These are phyloP conservation scores for Trichoderma sp. DNA, from an alignment of 2,329 filamentous ascomycete genomes.

Conservation along the genomic window DNA sequence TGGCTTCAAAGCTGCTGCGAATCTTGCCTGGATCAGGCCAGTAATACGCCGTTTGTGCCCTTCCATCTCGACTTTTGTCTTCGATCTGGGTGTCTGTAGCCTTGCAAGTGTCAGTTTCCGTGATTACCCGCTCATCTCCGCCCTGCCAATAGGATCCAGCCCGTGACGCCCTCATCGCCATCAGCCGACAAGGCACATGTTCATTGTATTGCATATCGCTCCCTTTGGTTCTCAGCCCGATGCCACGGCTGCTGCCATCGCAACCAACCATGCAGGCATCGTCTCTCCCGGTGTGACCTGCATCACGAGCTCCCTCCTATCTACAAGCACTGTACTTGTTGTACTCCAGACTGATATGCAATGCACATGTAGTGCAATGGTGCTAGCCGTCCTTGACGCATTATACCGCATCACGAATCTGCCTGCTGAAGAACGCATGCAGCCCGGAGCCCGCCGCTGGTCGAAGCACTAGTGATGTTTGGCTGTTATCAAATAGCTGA, in stretches of 20 bases:
- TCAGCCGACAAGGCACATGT: constrained; percentile 3
- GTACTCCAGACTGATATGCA: neutral
- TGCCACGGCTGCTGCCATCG: neutral
- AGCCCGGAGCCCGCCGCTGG: neutral
- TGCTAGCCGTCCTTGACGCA: neutral
- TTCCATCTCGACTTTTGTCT: neutral
- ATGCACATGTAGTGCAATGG: neutral
- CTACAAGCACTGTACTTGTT: too few species aligned
- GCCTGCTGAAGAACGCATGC: neutral
- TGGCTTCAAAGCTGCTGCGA: neutral
- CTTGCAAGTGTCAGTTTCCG: neutral
- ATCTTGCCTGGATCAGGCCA: neutral
- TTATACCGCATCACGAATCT: neutral
- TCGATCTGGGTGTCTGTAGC: neutral
- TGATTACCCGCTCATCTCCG: neutral
- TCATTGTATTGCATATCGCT: constrained; percentile 1
- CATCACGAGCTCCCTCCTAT: constrained; percentile 13
- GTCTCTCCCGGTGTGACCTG: constrained; percentile 6
- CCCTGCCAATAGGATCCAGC: neutral
- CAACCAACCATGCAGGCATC: neutral
- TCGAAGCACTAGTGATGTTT: neutral
- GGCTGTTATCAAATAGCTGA: neutral
- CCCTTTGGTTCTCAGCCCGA: neutral
- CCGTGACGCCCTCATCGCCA: constrained; percentile 10
- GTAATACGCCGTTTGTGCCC: neutral